Conservation (phyloP, 148 eudicot genomes). For the Persicaria tinctoria region DNA sequence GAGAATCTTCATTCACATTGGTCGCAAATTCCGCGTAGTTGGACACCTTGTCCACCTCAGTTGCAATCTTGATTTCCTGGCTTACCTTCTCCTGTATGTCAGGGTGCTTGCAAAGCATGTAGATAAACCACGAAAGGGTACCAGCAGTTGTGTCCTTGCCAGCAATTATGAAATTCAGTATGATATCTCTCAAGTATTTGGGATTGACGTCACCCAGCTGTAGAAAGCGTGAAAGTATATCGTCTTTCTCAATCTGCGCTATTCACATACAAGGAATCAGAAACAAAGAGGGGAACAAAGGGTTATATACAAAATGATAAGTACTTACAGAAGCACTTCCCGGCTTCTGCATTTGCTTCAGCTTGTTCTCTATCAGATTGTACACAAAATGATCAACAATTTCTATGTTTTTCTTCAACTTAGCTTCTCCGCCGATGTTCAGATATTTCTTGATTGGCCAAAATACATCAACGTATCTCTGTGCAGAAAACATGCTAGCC, state of each 20-base stretch:
- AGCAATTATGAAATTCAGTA: slow-evolving; percentile 69
- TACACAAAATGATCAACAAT: slow-evolving; percentile 42
- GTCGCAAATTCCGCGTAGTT: no score
- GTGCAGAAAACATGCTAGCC: slow-evolving; percentile 41
- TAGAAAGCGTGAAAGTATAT: slow-evolving; percentile 65
- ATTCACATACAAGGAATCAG: neutral
- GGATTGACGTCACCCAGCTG: slow-evolving; percentile 33
- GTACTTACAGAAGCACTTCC: neutral
- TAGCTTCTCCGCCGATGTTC: slow-evolving; percentile 56
- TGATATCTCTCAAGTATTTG: slow-evolving; percentile 64
- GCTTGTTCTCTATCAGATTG: slow-evolving; percentile 41
- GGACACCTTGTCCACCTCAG: slow-evolving; percentile 26
- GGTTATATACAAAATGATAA: neutral
- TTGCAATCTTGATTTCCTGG: slow-evolving; percentile 37
- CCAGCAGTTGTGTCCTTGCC: slow-evolving; percentile 82
- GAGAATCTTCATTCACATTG: slow-evolving; percentile 11
- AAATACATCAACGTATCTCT: slow-evolving; percentile 44
- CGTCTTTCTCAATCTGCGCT: slow-evolving; percentile 26
- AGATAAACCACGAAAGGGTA: slow-evolving; percentile 72
- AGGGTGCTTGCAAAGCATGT: slow-evolving; percentile 64
- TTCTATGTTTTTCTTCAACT: slow-evolving; percentile 30
- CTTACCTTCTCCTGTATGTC: slow-evolving; percentile 46
- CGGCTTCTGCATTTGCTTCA: slow-evolving; percentile 14
- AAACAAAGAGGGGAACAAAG: neutral
- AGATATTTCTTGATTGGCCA: slow-evolving; percentile 62